Evolutionary conservation across 1,284 basidiomycete genomes (phyloP), one percentile per base, ranked within the genome.

Genomic region (Microbotryum silenes-acaulis): DNA sequence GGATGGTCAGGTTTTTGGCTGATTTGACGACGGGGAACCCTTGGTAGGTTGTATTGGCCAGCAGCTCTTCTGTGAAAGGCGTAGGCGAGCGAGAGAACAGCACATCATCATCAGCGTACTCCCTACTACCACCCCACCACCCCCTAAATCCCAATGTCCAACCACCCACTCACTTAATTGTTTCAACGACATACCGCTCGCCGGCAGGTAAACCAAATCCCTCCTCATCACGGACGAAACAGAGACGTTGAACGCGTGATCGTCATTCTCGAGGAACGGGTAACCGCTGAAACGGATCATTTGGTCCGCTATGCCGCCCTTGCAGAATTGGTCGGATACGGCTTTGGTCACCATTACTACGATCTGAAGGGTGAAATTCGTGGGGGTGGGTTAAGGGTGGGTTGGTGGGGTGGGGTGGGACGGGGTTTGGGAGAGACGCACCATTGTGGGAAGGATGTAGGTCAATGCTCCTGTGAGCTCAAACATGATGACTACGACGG

Each of bases 401-500:
- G 8, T 8, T 8, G 31, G 31, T 31, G 2, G 31, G 31, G 31
- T 31, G 31, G 31, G 7, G 0, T 31, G 31, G 31, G 31, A 31
- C 14, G 51, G 31, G 31, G 31, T 14, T 18, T 12, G 8, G 46
- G 44, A 25, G 59, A 6, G 8, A 72, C 81, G 72, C 69, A 91
- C 91, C 96, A 99, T 99, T 5, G 92, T 96, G 0, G 96, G 96
- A 31, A 99, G 78, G 70, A 98, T 96, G 75, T 99, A 98, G 14
- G 92, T 97, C 70, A 98, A 77, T 1, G 96, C 94, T 10, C 96
- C 96, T 2, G 96, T 99, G n/a, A 99, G 81, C 74, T 99, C 96
- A 75, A 97, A 97, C 93, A 98, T 98, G 77, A 99, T 97, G 58
- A 98, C 96, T 2, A 97, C 96, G 2, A 99, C 92, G 0, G 93